These are phyloP conservation scores for Chaetomium fimeti DNA, from an alignment of 495 filamentous ascomycete genomes.

Conservation along the genomic window DNA sequence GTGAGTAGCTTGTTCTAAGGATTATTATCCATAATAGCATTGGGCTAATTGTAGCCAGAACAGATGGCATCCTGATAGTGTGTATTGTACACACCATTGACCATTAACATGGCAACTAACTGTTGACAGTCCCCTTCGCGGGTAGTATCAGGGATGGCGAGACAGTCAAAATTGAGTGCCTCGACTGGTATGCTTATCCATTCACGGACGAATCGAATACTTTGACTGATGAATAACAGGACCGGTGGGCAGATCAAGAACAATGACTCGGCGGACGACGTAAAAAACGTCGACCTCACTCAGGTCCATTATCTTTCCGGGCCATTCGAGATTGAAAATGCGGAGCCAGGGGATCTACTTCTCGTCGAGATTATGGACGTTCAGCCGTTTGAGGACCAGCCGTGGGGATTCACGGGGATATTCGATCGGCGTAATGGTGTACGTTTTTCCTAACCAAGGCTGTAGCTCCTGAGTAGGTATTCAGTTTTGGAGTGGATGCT, in stretches of 20 bases:
- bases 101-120: background rate
- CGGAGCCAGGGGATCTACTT: slow-evolving; percentile 82
- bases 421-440: slow-evolving; percentile 77
- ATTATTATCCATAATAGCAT: slow-evolving; percentile 3
- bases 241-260: slow-evolving; percentile 86
- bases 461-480: background rate
- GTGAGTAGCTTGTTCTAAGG: slow-evolving; percentile 47
- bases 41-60: slow-evolving; percentile 55
- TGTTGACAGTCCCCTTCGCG: slow-evolving; percentile 63
- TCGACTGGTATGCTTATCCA: slow-evolving; percentile 62
- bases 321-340: slow-evolving; percentile 85
- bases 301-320: slow-evolving; percentile 85
- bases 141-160: slow-evolving; percentile 80
- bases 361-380: slow-evolving; percentile 95
- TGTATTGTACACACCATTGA: slow-evolving; percentile 22
- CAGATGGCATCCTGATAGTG: slow-evolving; percentile 92
- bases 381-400: slow-evolving; percentile 80
- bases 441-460: background rate
- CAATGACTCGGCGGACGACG: slow-evolving; percentile 85
- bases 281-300: slow-evolving; percentile 82
- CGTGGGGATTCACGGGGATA: slow-evolving; percentile 90
- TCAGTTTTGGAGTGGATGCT: background rate
- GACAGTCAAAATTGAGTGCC: slow-evolving; percentile 91
- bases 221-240: slow-evolving; percentile 33
- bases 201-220: background rate